Evolutionary conservation across 163 green algal species (phyloP).

Genomic region (Chlamydomonas reinhardtii): DNA sequence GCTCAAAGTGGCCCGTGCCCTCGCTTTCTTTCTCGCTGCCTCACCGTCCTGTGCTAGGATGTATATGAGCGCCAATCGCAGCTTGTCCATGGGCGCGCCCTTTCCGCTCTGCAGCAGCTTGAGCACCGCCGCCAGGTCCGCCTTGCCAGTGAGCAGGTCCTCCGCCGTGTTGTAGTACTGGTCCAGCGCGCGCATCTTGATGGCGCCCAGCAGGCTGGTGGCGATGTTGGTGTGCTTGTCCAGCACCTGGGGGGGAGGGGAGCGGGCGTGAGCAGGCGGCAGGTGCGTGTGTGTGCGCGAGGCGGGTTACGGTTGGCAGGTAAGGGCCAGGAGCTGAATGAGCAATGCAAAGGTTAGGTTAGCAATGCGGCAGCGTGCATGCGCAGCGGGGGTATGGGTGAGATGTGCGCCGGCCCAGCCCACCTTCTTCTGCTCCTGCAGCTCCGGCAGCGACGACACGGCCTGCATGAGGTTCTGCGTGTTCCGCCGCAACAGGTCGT

Average conservation of each 20-base stretch:
- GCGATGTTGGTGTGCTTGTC: constrained; percentile 99
- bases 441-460: constrained; percentile 88
- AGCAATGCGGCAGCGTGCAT: too few species aligned
- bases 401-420: neutral
- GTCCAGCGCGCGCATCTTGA: constrained; percentile 92
- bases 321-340: too few species aligned
- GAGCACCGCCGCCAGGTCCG: constrained; percentile 66
- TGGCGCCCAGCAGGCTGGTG: constrained; percentile 88
- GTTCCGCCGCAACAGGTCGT: constrained; percentile 70
- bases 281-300: neutral
- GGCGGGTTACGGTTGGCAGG: neutral
- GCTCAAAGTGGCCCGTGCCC: too few species aligned
- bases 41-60: constrained; percentile 81
- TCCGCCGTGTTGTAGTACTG: constrained; percentile 82
- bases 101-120: constrained; percentile 68
- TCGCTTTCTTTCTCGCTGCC: too few species aligned
- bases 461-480: constrained; percentile 92
- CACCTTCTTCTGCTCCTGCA: constrained; percentile 72
- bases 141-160: constrained; percentile 87
- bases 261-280: neutral
- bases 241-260: constrained; percentile 72
- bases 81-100: constrained; percentile 88
- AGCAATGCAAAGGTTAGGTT: too few species aligned
- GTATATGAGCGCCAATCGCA: constrained; percentile 93
- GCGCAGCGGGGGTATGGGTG: too few species aligned